Evolutionary conservation across 306 rosid species (phyloP), one percentile per base, ranked within the genome.

Genomic region (Astragalus membranaceus): DNA sequence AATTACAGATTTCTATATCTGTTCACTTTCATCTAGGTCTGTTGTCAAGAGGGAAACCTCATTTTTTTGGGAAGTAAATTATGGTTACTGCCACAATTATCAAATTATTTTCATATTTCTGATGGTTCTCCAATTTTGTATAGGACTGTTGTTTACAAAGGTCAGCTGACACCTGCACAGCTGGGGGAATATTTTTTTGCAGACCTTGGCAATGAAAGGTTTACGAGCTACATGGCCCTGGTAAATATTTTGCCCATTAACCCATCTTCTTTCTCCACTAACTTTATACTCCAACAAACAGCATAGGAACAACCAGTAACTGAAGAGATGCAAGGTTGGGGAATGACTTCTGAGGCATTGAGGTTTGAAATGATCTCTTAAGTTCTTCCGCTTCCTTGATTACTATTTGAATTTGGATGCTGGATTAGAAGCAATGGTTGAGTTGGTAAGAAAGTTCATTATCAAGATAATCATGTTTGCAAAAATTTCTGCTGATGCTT

Each of bases 181-280:
- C 64, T 95, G 96, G 85, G 73, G 92, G 92, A 81, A 69, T 95
- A 95, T 83, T 94, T 89, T 61, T 86, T 35, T 77, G 95, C 97
- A 74, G 99, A 95, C 77, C 89, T 95, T 80, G 96, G 97, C 84
- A 89, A 95, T 95, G 99, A 95, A 91, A 95, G 99, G 99, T 95
- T 95, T 91, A 95, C 97, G 91, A 91, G 99, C 99, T 95, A 95
- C 99, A 95, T 95, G 99, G 99, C 99, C 97, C 91, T 95, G 97
- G 99, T 95, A 95, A 95, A 88, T 91, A 84, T 88, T 72, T 91
- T 84, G 85, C 79, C 96, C 97, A 87, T 91, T 86, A 82, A 87
- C 97, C 78, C 85, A 10, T 80, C 85, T 79, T 83, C 85, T 88
- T 83, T 77, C 90, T 90, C 89, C 98, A 90, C 98, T 94, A 94